Base-by-base conservation (phyloP, 257 asterid species). In the Cordia subcordata region DNA sequence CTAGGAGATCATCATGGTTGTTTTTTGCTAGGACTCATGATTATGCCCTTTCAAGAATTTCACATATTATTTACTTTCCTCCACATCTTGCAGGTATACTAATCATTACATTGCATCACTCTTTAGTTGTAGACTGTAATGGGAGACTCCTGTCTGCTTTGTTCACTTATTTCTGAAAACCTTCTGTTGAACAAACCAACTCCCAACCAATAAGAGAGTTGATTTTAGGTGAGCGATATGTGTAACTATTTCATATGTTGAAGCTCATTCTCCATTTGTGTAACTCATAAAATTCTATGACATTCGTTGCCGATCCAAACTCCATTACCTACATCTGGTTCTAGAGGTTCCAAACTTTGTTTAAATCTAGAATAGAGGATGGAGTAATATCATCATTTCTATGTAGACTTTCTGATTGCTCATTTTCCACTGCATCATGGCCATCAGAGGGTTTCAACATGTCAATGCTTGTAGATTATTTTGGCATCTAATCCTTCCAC, bases 161-260 rank as follows among this genome's bases (percentile, higher is more conserved):
- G 16, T 33, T 18, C 12, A 15, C 8, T 16, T 56, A 40, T 19
- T 56, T 56, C n/a, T 19, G 47, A 18, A 56, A 56, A n/a, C 61
- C 61, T 56, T 56, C 47, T 40, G 18, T 33, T 56, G 61, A 56
- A 56, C 61, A 56, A n/a, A 56, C 61, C n/a, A 56, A 56, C 47
- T 56, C 61, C 22, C 61, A 5, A n/a, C 61, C 27, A 33, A 56
- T 33, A 18, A 56, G 18, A 8, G 46, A n/a, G 23, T 33, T 56
- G 61, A 33, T 20, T 40, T 35, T 56, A 5, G 35, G 45, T 5
- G 49, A 56, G 22, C 44, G 42, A 35, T 44, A 19, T 15, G 44
- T 55, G 10, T 44, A 18, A 21, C 33, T 55, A 12, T 35, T 55
- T 19, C 60, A 8, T 5, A 55, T 32, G 45, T 12, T 55, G 22